Base-by-base conservation (phyloP, 2,329 filamentous ascomycete genomes). In the Mycosphaerella arachidis region DNA sequence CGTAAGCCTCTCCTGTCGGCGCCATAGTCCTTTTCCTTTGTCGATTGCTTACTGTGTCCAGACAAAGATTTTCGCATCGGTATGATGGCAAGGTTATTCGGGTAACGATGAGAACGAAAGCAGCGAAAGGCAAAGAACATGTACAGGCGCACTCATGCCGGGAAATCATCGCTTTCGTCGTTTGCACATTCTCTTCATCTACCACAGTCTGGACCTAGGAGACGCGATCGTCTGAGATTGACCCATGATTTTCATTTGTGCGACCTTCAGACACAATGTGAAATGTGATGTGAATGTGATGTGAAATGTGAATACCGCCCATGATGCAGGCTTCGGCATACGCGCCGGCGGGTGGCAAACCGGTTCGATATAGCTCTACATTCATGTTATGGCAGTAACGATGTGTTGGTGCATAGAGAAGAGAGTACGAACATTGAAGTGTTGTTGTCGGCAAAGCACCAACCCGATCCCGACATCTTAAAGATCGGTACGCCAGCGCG, bases 1-100 rank as follows among this genome's bases (percentile, higher is more conserved):
- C 31, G 43, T 63, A 63, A 1, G 51, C 51, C 8, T 56, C 33
- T 13, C 58, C 61, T 40, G 27, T 48, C 2, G 61, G 61, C n/a
- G 61, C 46, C 61, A 65, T 35, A 43, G 3, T 43, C 40, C n/a
- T n/a, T n/a, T n/a, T 16, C 7, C 18, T 16, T 43, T 18, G n/a
- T n/a, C 3, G 16, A n/a, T n/a, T 7, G 6, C 13, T n/a, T 43
- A 13, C 40, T 8, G 40, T 43, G n/a, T 16, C 7, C 40, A n/a
- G 16, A 16, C 40, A n/a, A 12, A 1, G 31, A 5, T 35, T 4
- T 43, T 18, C 40, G 4, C 18, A n/a, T 43, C 7, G 40, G 13
- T 24, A 35, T 35, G 12, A 8, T 2, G 12, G 31, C 2, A 24
- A 24, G 24, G 24, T 24, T 24, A 24, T 24, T 24, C 35, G 5